Percentiles rank a stretch among this genome's conserved stretches.
Conservation (phyloP, 352 stramenopile species). For the Blastocystis sp. region DNA sequence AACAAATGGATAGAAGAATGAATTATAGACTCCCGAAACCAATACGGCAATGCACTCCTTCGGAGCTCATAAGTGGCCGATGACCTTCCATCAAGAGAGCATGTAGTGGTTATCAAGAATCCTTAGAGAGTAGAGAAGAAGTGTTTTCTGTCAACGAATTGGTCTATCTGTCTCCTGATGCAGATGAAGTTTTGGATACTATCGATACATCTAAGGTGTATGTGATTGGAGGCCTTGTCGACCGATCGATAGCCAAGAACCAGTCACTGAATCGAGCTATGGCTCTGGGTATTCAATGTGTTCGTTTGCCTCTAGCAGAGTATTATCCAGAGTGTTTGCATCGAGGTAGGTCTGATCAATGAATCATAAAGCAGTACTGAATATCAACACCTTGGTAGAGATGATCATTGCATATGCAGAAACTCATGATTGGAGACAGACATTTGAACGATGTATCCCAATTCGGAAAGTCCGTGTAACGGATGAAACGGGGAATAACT, state of each 20-base stretch:
- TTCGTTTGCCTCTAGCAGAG: slow-evolving; percentile 6
- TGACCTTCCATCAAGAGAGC: slow-evolving; percentile 18
- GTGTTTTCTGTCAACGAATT: slow-evolving; percentile 66
- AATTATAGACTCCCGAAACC: background rate
- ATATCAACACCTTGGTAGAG: slow-evolving; percentile 48
- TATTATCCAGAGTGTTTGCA: slow-evolving; percentile 34
- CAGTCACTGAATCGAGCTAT: background rate
- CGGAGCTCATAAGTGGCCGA: slow-evolving; percentile 9
- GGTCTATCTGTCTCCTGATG: slow-evolving; percentile 76
- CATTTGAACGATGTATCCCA: slow-evolving; percentile 24
- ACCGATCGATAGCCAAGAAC: slow-evolving; percentile 75
- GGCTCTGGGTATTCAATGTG: background rate
- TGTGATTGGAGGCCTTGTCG: slow-evolving; percentile 77
- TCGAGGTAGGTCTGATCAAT: background rate
- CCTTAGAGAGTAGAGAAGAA: background rate
- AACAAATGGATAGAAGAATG: no score
- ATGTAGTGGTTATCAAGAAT: background rate
- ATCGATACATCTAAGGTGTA: slow-evolving; percentile 72
- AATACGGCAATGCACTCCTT: background rate
- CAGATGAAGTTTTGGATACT: slow-evolving; percentile 69
- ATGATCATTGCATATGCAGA: slow-evolving; percentile 26
- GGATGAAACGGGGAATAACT: slow-evolving; percentile 4
- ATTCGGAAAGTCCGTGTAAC: background rate
- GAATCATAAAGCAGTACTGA: background rate
- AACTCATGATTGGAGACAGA: slow-evolving; percentile 3